A percentile compares a stretch with the other conserved stretches of the same genome.
Evolutionary conservation across 2,329 filamentous ascomycete genomes (phyloP).

Genomic region (Ascochyta clinopodiicola): DNA sequence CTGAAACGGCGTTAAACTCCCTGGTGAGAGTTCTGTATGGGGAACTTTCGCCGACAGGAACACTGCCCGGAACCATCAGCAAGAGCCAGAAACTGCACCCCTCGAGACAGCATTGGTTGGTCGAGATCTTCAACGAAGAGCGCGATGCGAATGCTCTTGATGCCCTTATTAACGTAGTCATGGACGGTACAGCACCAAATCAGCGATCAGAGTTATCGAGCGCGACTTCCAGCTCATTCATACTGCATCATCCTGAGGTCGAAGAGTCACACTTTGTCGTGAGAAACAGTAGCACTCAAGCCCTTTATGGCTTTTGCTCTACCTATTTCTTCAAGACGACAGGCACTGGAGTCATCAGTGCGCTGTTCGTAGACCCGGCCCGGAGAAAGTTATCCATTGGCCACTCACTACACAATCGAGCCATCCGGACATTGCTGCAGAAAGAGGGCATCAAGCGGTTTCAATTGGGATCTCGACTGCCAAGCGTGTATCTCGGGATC

Average conservation of each 20-base stretch:
- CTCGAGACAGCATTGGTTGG: slow-evolving; percentile 93
- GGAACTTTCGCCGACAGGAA: slow-evolving; percentile 65
- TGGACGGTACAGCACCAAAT: slow-evolving; percentile 69
- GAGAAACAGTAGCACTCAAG: slow-evolving; percentile 88
- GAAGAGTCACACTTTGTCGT: slow-evolving; percentile 90
- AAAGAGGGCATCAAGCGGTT: slow-evolving; percentile 76
- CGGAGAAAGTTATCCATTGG: slow-evolving; percentile 90
- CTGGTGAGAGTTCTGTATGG: slow-evolving; percentile 85
- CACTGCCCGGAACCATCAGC: slow-evolving; percentile 73
- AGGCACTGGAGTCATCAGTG: slow-evolving; percentile 77
- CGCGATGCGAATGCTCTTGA: slow-evolving; percentile 77
- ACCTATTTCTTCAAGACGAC: slow-evolving; percentile 80
- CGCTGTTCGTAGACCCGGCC: slow-evolving; percentile 86
- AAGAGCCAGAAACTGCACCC: slow-evolving; percentile 88
- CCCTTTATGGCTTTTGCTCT: slow-evolving; percentile 88
- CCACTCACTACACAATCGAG: slow-evolving; percentile 84
- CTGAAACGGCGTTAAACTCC: slow-evolving; percentile 86
- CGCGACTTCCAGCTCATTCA: slow-evolving; percentile 76
- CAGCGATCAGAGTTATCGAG: slow-evolving; percentile 73
- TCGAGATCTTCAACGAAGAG: slow-evolving; percentile 83
- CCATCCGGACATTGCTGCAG: slow-evolving; percentile 76
- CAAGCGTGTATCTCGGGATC: slow-evolving; percentile 85
- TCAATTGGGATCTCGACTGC: slow-evolving; percentile 80
- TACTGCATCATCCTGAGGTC: slow-evolving; percentile 72
- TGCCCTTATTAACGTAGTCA: slow-evolving; percentile 73